Evolutionary conservation across 805 yeast species (phyloP).

Genomic region (Saturnispora kantuleensis): DNA sequence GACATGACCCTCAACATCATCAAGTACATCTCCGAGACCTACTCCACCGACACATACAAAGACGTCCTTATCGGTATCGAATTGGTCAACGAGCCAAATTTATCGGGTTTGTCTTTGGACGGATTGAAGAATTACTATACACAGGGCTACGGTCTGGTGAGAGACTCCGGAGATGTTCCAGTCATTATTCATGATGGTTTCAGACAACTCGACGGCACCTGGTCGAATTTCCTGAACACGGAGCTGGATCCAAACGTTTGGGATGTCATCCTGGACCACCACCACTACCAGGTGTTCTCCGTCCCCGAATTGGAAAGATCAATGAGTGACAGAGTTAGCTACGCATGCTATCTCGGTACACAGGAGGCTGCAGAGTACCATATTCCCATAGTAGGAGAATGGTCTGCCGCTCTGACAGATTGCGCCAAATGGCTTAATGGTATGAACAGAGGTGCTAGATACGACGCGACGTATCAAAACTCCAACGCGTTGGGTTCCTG

Average conservation of each 20-base stretch:
- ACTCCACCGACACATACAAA: slow-evolving; percentile 48
- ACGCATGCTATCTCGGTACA: slow-evolving; percentile 39
- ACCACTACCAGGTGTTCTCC: slow-evolving; percentile 81
- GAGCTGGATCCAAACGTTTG: slow-evolving; percentile 27
- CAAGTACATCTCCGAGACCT: slow-evolving; percentile 44
- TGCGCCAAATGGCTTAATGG: slow-evolving; percentile 66
- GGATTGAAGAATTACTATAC: slow-evolving; percentile 49
- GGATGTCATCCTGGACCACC: slow-evolving; percentile 79
- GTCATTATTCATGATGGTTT: slow-evolving; percentile 73
- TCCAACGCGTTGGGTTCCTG: slow-evolving; percentile 52
- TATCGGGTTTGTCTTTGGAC: slow-evolving; percentile 51
- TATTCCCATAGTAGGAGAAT: slow-evolving; percentile 73
- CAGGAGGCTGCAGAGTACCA: slow-evolving; percentile 42
- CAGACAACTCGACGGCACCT: slow-evolving; percentile 40
- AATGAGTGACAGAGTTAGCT: slow-evolving; percentile 53
- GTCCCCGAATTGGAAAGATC: slow-evolving; percentile 46
- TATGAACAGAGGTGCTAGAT: slow-evolving; percentile 57
- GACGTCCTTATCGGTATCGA: slow-evolving; percentile 80
- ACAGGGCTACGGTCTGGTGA: slow-evolving; percentile 55
- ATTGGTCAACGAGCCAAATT: slow-evolving; percentile 83
- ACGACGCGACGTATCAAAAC: slow-evolving; percentile 43
- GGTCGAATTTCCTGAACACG: slow-evolving; percentile 47
- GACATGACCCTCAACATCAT: slow-evolving; percentile 48
- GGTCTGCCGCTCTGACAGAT: slow-evolving; percentile 64
- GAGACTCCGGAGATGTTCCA: slow-evolving; percentile 36